Base-by-base conservation (phyloP, 2,329 filamentous ascomycete species). In the Fusarium sp. region DNA sequence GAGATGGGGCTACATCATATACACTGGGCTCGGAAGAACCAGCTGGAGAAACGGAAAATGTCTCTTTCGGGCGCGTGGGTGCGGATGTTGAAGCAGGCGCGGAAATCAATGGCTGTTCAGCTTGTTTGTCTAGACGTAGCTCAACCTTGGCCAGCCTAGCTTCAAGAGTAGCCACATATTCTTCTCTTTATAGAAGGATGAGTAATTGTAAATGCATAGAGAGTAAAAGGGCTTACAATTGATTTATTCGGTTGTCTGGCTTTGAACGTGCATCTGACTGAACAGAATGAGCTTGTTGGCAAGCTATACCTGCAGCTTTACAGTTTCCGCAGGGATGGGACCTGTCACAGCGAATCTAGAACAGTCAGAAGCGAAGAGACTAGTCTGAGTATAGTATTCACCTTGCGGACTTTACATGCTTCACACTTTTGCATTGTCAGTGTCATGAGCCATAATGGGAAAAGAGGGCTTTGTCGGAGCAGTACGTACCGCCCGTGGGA, bases 401-500 rank as follows among this genome's bases (percentile, higher is more conserved):
- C 70, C 69, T 73, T 73, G 41, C 70, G 66, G 25, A 73, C 51
- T 31, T 73, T 73, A 23, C 70, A 73, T 14, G 56, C 70, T 58
- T 73, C 69, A 33, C 70, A 73, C 70, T 72, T 29, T 60, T 49
- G 23, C 19, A 14, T 44, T 19, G 60, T 70, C 42, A 72, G 56
- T n/a, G 9, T 51, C 16, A 7, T 18, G 33, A 29, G 45, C 27
- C 19, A 39, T 18, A 27, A 35, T 25, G n/a, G 7, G 27, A 45
- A 12, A 12, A 27, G 16, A 31, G 38, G 59, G 14, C 25, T 54
- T 21, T 33, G n/a, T 21, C 15, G 5, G 12, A 48, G 23, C 27
- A 42, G 44, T 49, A 69, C 69, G 46, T 63, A 73, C 70, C 54
- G 70, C 70, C 35, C 70, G 58, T 21, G 70, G 69, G 18, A 73